Conservation (phyloP, 2,329 filamentous ascomycete genomes). For the Tolypocladium paradoxum region DNA sequence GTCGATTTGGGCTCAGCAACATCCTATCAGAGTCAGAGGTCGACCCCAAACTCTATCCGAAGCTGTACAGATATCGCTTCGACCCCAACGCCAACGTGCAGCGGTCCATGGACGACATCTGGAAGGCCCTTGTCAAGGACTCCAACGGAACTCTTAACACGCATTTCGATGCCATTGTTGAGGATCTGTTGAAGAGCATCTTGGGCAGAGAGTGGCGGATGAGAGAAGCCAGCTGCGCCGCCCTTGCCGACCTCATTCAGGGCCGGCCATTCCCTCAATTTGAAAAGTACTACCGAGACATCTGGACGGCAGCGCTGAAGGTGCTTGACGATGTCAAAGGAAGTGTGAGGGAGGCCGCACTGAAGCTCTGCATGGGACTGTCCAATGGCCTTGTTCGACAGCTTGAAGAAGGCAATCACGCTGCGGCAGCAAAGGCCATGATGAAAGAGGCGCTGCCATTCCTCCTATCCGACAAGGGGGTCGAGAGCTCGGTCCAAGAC, state of each 20-base stretch:
- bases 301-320: conserved; percentile 79
- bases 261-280: conserved; percentile 68
- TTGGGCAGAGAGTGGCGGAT: conserved; percentile 89
- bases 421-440: conserved; percentile 65
- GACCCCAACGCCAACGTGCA: conserved; percentile 92
- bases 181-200: conserved; percentile 76
- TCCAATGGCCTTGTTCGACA: conserved; percentile 79
- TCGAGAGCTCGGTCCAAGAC: conserved; percentile 81
- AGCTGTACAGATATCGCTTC: conserved; percentile 87
- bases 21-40: conserved; percentile 81
- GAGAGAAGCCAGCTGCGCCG: conserved; percentile 82
- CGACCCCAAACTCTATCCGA: conserved; percentile 90
- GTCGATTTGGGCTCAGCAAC: conserved; percentile 81
- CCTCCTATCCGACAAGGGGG: conserved; percentile 74
- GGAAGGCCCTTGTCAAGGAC: conserved; percentile 92
- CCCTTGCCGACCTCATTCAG: conserved; percentile 78
- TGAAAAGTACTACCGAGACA: conserved; percentile 70
- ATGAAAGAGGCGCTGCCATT: conserved; percentile 83
- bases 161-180: conserved; percentile 82
- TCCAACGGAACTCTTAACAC: conserved; percentile 62
- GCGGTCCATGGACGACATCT: conserved; percentile 94
- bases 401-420: conserved; percentile 65
- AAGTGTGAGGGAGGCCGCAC: conserved; percentile 70
- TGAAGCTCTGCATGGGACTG: conserved; percentile 71
- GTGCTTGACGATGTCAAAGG: conserved; percentile 95